Conservation (phyloP, 2,329 filamentous ascomycete genomes). For the Juglanconis oblonga region DNA sequence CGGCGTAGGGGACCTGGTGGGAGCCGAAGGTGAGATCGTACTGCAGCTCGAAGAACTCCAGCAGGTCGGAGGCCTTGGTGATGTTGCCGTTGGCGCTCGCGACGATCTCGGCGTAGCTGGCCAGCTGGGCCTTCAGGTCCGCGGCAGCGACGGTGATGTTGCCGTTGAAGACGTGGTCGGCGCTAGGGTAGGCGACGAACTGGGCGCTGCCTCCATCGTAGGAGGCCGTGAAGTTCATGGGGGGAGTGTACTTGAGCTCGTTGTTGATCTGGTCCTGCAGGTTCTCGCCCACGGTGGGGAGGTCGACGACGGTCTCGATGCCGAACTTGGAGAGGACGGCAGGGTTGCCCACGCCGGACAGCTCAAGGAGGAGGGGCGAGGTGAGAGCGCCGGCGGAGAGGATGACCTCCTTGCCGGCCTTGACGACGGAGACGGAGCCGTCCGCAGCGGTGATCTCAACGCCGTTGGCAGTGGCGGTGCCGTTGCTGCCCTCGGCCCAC, state of each 20-base stretch:
- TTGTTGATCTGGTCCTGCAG: constrained; percentile 60
- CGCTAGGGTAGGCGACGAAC: constrained; percentile 19
- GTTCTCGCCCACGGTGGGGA: constrained; percentile 45
- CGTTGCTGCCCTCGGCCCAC: constrained; percentile 25
- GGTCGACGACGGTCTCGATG: constrained; percentile 41
- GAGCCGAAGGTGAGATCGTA: background rate
- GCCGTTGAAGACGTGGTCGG: background rate
- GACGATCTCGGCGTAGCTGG: constrained; percentile 26
- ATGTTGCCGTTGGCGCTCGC: constrained; percentile 16
- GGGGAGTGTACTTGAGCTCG: constrained; percentile 56
- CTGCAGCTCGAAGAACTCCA: constrained; percentile 17
- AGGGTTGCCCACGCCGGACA: constrained; percentile 56
- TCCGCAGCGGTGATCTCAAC: constrained; percentile 28
- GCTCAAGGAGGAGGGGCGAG: constrained; percentile 57
- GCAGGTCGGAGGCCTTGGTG: constrained; percentile 13
- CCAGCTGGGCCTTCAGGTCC: background rate
- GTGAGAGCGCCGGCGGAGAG: constrained; percentile 56
- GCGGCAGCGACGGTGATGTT: background rate
- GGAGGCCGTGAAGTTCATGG: constrained; percentile 11
- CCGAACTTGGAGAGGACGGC: constrained; percentile 38
- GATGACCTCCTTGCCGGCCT: constrained; percentile 45
- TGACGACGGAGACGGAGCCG: constrained; percentile 17
- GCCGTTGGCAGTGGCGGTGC: constrained; percentile 22
- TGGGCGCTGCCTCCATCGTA: constrained; percentile 33
- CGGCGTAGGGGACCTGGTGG: background rate